A percentile compares a stretch with the other conserved stretches of the same genome.
These are phyloP conservation scores for Thymus mandschuricus DNA, from an alignment of 257 asterid genomes.

Conservation along the genomic window DNA sequence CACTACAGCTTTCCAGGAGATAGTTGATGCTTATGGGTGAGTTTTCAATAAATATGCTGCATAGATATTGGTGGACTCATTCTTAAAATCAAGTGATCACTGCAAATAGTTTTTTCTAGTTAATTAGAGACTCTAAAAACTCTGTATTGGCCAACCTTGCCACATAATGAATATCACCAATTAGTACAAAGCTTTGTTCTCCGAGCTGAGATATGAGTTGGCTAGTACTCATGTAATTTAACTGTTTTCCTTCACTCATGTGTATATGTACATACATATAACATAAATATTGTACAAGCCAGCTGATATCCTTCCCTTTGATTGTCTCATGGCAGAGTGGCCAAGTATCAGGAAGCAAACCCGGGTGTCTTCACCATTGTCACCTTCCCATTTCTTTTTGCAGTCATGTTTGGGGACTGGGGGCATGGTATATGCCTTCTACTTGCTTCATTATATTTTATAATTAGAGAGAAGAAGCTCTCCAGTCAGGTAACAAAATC, in stretches of 20 bases:
- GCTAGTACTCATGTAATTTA: not conserved
- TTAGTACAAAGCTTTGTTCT: not conserved
- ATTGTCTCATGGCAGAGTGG: slow-evolving; percentile 70
- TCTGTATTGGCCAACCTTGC: slow-evolving; percentile 6
- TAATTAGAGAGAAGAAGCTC: slow-evolving; percentile 73
- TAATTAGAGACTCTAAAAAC: slow-evolving; percentile 20
- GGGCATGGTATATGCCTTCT: slow-evolving; percentile 99
- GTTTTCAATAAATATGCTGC: slow-evolving; percentile 32
- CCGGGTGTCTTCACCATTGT: slow-evolving; percentile 97
- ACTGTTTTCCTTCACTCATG: not conserved
- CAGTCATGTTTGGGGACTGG: slow-evolving; percentile 99
- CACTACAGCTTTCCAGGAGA: slow-evolving; percentile 89
- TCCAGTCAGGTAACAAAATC: slow-evolving; percentile 70
- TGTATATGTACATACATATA: not conserved
- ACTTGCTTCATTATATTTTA: slow-evolving; percentile 68
- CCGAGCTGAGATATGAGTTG: slow-evolving; percentile 22
- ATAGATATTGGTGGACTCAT: slow-evolving; percentile 7
- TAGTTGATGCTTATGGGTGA: slow-evolving; percentile 98
- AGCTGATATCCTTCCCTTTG: slow-evolving; percentile 30
- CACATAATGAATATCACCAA: not conserved
- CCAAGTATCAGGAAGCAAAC: slow-evolving; percentile 99
- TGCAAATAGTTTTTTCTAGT: slow-evolving; percentile 9
- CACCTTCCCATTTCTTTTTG: slow-evolving; percentile 98
- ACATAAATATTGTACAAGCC: slow-evolving; percentile 5
- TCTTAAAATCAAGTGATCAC: slow-evolving; percentile 13